A percentile compares a stretch with the other conserved stretches of the same genome.
These are phyloP conservation scores for Rosa persica DNA, from an alignment of 306 rosid genomes.

Conservation along the genomic window DNA sequence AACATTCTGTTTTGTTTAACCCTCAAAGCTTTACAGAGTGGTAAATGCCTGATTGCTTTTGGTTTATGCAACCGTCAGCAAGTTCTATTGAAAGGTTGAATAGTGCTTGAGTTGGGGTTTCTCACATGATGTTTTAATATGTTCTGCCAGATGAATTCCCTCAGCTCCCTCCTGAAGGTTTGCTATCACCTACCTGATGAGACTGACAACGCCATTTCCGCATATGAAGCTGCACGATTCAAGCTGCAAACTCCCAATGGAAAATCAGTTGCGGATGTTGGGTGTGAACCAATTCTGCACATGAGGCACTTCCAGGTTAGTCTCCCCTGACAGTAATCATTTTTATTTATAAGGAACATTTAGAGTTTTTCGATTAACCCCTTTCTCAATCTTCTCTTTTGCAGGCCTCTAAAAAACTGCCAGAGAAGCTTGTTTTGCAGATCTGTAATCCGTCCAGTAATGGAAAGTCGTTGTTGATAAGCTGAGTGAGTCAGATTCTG, in stretches of 20 bases:
- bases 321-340: background rate
- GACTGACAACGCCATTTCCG: slow-evolving; percentile 34
- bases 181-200: slow-evolving; percentile 62
- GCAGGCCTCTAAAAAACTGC: slow-evolving; percentile 79
- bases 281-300: slow-evolving; percentile 95
- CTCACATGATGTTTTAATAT: slow-evolving; percentile 21
- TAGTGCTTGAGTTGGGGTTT: slow-evolving; percentile 28
- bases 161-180: slow-evolving; percentile 78
- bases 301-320: slow-evolving; percentile 97
- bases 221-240: slow-evolving; percentile 68
- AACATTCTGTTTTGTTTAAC: background rate
- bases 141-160: slow-evolving; percentile 85
- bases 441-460: slow-evolving; percentile 41
- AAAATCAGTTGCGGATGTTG: slow-evolving; percentile 85
- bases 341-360: background rate
- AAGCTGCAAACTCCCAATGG: slow-evolving; percentile 81
- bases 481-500: slow-evolving; percentile 19
- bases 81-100: background rate
- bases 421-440: slow-evolving; percentile 76
- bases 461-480: slow-evolving; percentile 18
- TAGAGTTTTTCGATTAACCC: slow-evolving; percentile 14
- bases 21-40: background rate
- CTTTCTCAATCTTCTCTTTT: slow-evolving; percentile 15
- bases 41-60: background rate
- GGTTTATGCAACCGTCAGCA: background rate